Percentiles rank a stretch among this genome's conserved stretches.
Evolutionary conservation across 768 basidiomycete genomes (phyloP).

Genomic region (Kwoniella pini): DNA sequence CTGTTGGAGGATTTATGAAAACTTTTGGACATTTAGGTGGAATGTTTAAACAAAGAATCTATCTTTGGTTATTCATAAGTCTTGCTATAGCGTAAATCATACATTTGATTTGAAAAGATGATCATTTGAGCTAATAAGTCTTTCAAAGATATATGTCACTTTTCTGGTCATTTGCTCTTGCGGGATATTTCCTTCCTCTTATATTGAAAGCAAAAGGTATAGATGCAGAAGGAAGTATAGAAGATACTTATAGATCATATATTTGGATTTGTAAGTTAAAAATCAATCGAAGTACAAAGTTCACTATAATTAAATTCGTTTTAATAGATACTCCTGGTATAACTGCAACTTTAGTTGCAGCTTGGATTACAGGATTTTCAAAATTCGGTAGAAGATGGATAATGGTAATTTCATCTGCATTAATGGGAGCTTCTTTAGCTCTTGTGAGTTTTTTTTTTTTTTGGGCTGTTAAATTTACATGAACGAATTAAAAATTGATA

Average conservation of each 20-base stretch:
- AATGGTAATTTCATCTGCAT: slow-evolving; percentile 33
- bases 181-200: slow-evolving; percentile 54
- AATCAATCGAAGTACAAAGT: not conserved
- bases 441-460: slow-evolving; percentile 16
- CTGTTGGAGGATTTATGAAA: slow-evolving; percentile 13
- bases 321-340: slow-evolving; percentile 38
- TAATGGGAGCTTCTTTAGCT: slow-evolving; percentile 37
- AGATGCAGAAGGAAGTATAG: slow-evolving; percentile 28
- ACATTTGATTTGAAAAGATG: too few species aligned
- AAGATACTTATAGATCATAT: slow-evolving; percentile 51
- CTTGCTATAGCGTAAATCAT: slow-evolving; percentile 37
- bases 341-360: slow-evolving; percentile 31
- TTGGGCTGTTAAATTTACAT: not conserved
- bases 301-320: not conserved
- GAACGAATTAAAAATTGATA: not conserved
- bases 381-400: slow-evolving; percentile 31
- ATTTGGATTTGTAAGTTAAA: slow-evolving; percentile 38
- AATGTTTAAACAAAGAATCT: slow-evolving; percentile 42
- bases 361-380: slow-evolving; percentile 37
- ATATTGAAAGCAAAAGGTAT: slow-evolving; percentile 48
- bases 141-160: slow-evolving; percentile 29
- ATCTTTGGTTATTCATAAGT: slow-evolving; percentile 43
- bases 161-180: slow-evolving; percentile 52
- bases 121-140: too few species aligned
- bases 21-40: slow-evolving; percentile 49